Conservation (phyloP, 352 stramenopile genomes). For the Globisporangium takayamanum region DNA sequence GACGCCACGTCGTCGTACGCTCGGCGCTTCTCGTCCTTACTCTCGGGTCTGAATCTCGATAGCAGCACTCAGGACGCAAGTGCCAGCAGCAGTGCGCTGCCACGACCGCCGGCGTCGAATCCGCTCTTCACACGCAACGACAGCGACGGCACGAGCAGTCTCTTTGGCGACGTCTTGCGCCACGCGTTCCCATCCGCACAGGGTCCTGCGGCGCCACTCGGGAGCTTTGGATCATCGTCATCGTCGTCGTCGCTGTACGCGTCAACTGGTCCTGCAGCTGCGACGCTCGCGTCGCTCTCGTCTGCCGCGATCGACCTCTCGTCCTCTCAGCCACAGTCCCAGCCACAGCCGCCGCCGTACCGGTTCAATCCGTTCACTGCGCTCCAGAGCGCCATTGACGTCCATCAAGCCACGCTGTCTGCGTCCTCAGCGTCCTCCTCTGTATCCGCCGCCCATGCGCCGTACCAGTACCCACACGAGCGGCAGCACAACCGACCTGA, state of each 20-base stretch:
- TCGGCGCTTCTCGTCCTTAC: conserved; percentile 20
- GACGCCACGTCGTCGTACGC: conserved; percentile 15
- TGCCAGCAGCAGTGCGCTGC: conserved; percentile 9
- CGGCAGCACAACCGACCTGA: conserved; percentile 8
- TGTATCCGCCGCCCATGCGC: conserved; percentile 1
- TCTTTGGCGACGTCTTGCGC: conserved; percentile 42
- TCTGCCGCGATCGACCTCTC: conserved; percentile 12
- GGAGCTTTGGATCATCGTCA: conserved; percentile 16
- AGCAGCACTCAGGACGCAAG: neutral
- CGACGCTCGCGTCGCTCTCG: conserved; percentile 13
- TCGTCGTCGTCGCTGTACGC: conserved; percentile 40
- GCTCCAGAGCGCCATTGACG: conserved; percentile 52
- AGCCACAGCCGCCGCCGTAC: conserved; percentile 18
- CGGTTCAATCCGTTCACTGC: conserved; percentile 55
- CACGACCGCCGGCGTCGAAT: conserved; percentile 30
- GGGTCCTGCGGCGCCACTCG: conserved; percentile 9
- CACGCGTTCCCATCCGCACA: conserved; percentile 31
- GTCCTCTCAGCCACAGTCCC: neutral
- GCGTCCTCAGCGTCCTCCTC: neutral
- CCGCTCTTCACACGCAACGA: conserved; percentile 53
- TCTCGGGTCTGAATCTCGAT: conserved; percentile 27
- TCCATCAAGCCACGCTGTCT: conserved; percentile 16
- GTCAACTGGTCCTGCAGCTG: conserved; percentile 8
- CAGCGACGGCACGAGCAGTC: conserved; percentile 35
- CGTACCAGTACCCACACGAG: conserved; percentile 13